These are phyloP conservation scores for Atkinsonella texensis DNA, from an alignment of 2,329 filamentous ascomycete species.

Conservation along the genomic window DNA sequence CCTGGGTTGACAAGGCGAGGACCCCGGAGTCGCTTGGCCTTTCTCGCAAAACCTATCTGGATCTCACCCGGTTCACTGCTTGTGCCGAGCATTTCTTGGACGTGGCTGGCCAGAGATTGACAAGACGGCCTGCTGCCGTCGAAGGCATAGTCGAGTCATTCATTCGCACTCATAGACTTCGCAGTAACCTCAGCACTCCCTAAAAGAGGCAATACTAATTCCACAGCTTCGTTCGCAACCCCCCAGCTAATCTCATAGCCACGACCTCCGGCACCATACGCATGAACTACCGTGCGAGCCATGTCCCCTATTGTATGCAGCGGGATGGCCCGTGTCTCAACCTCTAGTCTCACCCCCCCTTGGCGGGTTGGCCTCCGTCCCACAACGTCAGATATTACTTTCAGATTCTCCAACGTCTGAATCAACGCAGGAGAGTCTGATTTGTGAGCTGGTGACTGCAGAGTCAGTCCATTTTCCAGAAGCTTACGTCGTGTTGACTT, in stretches of 20 bases:
- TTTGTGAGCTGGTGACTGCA: constrained; percentile 16
- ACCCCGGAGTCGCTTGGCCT: too few species aligned
- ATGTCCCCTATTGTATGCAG: neutral
- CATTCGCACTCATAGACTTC: too few species aligned
- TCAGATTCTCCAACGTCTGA: constrained; percentile 12
- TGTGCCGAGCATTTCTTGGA: too few species aligned
- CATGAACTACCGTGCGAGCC: constrained; percentile 28
- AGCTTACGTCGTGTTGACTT: constrained; percentile 33
- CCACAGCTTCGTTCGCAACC: constrained; percentile 36
- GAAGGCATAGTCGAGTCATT: too few species aligned
- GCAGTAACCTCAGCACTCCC: too few species aligned
- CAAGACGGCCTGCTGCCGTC: too few species aligned
- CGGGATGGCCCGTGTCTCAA: constrained; percentile 21
- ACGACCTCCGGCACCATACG: constrained; percentile 46
- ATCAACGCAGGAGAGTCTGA: constrained; percentile 6
- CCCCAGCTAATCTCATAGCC: constrained; percentile 50
- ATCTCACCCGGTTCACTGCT: too few species aligned
- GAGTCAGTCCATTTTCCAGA: constrained; percentile 23
- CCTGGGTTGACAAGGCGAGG: too few species aligned
- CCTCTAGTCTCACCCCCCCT: constrained; percentile 40
- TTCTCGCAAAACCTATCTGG: too few species aligned
- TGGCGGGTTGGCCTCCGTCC: constrained; percentile 31
- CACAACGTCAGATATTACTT: constrained; percentile 29
- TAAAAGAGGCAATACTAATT: constrained; percentile 8
- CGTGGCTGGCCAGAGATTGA: too few species aligned